Evolutionary conservation across 2,329 filamentous ascomycete genomes (phyloP).

Genomic region (Alternaria ventricosa): DNA sequence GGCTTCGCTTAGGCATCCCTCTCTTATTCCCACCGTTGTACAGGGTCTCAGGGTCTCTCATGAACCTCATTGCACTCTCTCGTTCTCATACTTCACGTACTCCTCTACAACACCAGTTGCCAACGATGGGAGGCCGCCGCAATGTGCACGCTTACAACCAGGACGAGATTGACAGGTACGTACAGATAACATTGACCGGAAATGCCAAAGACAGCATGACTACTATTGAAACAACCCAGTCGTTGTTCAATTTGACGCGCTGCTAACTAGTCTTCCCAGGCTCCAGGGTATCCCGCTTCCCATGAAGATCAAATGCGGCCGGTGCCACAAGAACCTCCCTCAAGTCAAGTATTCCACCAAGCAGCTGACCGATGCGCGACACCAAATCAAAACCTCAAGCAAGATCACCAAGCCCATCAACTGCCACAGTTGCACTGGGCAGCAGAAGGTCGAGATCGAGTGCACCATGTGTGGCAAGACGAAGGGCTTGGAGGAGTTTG

Average conservation of each 20-base stretch:
- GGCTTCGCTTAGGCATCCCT: background rate
- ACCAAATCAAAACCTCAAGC: constrained; percentile 14
- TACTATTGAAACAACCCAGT: background rate
- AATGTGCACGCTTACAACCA: constrained; percentile 13
- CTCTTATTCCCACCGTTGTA: background rate
- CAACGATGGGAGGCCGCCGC: constrained; percentile 6
- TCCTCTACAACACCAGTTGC: background rate
- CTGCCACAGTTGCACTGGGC: constrained; percentile 56
- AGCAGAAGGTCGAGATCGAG: constrained; percentile 53
- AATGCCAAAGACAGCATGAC: background rate
- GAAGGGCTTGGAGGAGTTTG: constrained; percentile 58
- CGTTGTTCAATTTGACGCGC: background rate
- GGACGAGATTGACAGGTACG: constrained; percentile 20
- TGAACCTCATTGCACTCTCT: background rate
- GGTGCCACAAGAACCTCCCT: constrained; percentile 53
- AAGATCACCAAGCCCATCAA: constrained; percentile 37
- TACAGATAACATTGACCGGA: background rate
- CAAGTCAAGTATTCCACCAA: constrained; percentile 55
- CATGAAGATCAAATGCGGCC: constrained; percentile 52
- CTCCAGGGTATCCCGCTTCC: constrained; percentile 31
- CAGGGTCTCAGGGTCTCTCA: background rate
- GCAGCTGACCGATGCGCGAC: constrained; percentile 50
- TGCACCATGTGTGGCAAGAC: constrained; percentile 57
- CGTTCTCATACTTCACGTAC: background rate
- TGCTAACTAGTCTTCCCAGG: constrained; percentile 7